A percentile compares a stretch with the other conserved stretches of the same genome.
phyloP scores from a whole-genome alignment of 2,329 filamentous ascomycete species.

The Gaeumannomyces tritici region DNA sequence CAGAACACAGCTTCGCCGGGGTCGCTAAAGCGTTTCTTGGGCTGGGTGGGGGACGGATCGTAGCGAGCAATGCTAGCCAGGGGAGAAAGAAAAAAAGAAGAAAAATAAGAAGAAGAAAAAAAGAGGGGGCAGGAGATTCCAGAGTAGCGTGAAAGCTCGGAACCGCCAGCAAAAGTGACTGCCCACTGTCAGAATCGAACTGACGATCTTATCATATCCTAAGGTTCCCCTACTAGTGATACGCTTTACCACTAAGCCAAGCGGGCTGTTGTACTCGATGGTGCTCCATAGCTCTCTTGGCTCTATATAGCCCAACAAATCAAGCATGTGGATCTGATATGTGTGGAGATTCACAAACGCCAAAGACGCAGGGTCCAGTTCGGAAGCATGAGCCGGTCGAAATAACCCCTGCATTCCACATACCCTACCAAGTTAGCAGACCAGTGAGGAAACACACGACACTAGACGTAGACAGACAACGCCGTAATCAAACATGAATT shows the following conservation, averaged over 20 bases:
- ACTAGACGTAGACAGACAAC: no score
- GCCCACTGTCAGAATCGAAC: conserved; percentile 3
- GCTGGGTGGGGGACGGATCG: no score
- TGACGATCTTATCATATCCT: conserved; percentile 3
- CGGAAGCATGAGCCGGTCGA: not conserved
- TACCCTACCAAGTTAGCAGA: no score
- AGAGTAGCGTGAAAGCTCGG: no score
- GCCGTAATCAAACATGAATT: not conserved
- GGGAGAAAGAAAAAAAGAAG: no score
- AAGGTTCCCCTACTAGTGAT: conserved; percentile 1
- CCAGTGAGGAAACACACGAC: no score
- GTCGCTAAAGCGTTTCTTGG: not conserved
- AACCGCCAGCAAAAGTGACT: not conserved
- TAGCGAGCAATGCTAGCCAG: no score
- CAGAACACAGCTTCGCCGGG: no score
- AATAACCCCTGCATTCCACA: not conserved
- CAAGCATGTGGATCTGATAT: not conserved
- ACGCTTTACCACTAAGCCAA: conserved; percentile 5
- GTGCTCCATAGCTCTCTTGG: not conserved
- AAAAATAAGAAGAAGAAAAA: no score
- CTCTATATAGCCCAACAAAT: not conserved
- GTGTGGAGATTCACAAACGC: not conserved
- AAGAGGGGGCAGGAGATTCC: no score
- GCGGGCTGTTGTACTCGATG: not conserved
- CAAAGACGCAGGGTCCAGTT: not conserved